phyloP scores from a whole-genome alignment of 805 yeast genomes.

The Deakozyma indianensis region DNA sequence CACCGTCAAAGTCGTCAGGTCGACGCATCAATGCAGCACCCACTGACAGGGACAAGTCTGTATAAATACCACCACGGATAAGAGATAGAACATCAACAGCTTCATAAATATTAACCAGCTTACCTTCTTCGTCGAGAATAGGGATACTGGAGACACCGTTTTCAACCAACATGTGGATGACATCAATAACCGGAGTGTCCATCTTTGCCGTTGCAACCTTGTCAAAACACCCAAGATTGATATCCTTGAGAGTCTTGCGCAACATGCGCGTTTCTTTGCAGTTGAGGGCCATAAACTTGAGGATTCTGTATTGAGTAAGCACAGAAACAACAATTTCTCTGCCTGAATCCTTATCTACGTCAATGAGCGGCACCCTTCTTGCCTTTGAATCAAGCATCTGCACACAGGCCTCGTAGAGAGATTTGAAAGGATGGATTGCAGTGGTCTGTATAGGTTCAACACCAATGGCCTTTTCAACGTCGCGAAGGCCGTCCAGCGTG shows the following conservation, averaged over 20 bases:
- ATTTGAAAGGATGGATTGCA: constrained; percentile 80
- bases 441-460: constrained; percentile 75
- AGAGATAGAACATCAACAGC: constrained; percentile 88
- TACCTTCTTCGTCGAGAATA: constrained; percentile 61
- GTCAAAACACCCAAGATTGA: constrained; percentile 47
- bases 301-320: constrained; percentile 86
- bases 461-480: constrained; percentile 77
- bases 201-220: constrained; percentile 65
- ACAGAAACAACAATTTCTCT: constrained; percentile 92
- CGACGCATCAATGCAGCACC: constrained; percentile 93
- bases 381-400: constrained; percentile 82
- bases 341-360: constrained; percentile 81
- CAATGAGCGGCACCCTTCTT: constrained; percentile 86
- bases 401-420: constrained; percentile 83
- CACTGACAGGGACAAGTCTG: constrained; percentile 77
- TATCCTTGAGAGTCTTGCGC: constrained; percentile 55
- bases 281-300: constrained; percentile 89
- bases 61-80: constrained; percentile 87
- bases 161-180: constrained; percentile 64
- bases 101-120: constrained; percentile 80
- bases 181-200: constrained; percentile 89
- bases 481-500: constrained; percentile 71
- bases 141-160: constrained; percentile 88
- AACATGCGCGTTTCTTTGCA: constrained; percentile 87
- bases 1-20: constrained; percentile 95